Evolutionary conservation across 345 rosid species (phyloP), one percentile per base, ranked within the genome.

Genomic region (Aethionema arabicum): DNA sequence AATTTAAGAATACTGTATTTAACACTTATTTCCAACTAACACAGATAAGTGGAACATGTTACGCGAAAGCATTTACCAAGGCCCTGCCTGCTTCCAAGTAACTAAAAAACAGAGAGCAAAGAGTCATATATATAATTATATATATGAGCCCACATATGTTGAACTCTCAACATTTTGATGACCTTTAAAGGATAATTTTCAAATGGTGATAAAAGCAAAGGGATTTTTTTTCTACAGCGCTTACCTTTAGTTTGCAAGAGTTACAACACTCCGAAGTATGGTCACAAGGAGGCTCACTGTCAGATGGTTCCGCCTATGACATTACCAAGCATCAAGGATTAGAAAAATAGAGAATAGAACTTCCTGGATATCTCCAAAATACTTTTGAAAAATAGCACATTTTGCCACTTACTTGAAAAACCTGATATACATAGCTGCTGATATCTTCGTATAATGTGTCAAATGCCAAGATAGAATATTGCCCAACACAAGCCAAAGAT

Each of bases 401-500:
- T 38, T 50, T 40, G 67, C 61, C 49, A 72, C 64, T 74, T 85
- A 88, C 98, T 82, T 77, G 77, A 63, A 88, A 78, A 53, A 78
- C 69, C 36, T 58, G 72, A 63, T 59, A 70, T 50, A 83, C 64
- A 35, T 79, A 79, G 45, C 79, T 76, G 58, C 76, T 77, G 71
- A 92, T 75, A 70, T 80, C 79, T 61, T 62, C 76, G 61, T 80
- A 76, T 64, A 74, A 77, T 70, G 67, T 69, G 68, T 83, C 95
- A 67, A 77, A 86, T 59, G 77, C 70, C 37, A 68, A 72, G 58
- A 79, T 77, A 58, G 86, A 87, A 75, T 76, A 76, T 72, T 83
- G 93, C 8, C 89, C 80, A 65, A 82, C 73, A 75, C 93, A 85
- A 46, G 95, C 97, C 86, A 92, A 69, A 52, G 98, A 89, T 74